Evolutionary conservation across 768 basidiomycete genomes (phyloP), one percentile per base, ranked within the genome.

Genomic region (Tephrocybe sp.): DNA sequence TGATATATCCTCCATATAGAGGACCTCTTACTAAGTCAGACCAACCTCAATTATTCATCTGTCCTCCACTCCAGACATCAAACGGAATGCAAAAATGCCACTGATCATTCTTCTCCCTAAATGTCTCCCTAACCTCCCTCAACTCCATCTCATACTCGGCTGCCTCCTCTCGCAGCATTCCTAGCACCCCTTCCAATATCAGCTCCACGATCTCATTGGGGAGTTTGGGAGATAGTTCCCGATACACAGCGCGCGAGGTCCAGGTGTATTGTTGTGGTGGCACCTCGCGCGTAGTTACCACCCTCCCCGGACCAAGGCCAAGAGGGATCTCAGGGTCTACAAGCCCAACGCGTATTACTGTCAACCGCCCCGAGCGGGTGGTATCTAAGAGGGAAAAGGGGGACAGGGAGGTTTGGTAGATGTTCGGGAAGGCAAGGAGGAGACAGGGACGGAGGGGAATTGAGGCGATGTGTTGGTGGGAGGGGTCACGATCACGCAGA

Each of bases 81-180:
- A 79, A 80, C 3, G 75, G 76, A 24, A 79, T 65, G 57, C 75
- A 77, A 57, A 79, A 80, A 55, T 78, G 73, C 56, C 69, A 69
- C 27, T 64, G 63, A 53, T 78, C 70, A 57, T 73, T 79, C 21
- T 62, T 55, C 28, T 59, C 61, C 47, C 67, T 66, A 50, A 79
- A 79, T 11, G 44, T 53, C 37, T 64, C 61, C 32, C 70, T 64
- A 38, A 66, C 71, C 13, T 59, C 55, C 36, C 65, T 40, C 56
- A 78, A 62, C 39, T 60, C 54, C 40, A 65, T 62, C 52, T 67
- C 65, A 7, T 49, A 47, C 39, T 60, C 53, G 3, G 76, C 77
- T 56, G 77, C 75, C 18, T 65, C 61, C 19, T 53, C 50, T 7
- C 62, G 54, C 67, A 79, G 66, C 16, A 74, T 28, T 9, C 77